Conservation (phyloP, 2,329 filamentous ascomycete species). For the Colletotrichum australisinense region DNA sequence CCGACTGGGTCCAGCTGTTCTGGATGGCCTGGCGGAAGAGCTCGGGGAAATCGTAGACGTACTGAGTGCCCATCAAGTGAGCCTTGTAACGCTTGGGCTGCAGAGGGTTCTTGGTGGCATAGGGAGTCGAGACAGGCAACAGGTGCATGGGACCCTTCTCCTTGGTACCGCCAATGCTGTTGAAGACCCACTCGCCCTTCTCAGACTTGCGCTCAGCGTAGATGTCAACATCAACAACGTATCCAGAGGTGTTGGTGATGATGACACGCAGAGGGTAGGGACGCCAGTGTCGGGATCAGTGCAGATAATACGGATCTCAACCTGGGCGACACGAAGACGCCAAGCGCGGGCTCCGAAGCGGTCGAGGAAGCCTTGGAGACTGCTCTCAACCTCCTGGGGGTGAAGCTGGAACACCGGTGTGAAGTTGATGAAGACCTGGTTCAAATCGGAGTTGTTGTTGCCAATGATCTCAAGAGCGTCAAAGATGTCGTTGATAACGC, state of each 20-base stretch:
- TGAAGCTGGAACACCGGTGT: constrained; percentile 94
- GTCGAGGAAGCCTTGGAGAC: constrained; percentile 93
- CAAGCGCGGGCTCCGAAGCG: constrained; percentile 95
- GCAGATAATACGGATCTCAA: constrained; percentile 98
- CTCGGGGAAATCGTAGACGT: constrained; percentile 99
- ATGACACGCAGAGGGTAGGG: constrained; percentile 92
- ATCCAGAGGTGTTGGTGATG: constrained; percentile 98
- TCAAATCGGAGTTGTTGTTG: constrained; percentile 98
- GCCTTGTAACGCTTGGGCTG: constrained; percentile 99
- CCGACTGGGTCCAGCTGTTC: constrained; percentile 87
- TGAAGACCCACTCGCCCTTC: constrained; percentile 98
- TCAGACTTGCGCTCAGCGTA: constrained; percentile 98
- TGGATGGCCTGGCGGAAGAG: constrained; percentile 98
- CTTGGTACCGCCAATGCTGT: constrained; percentile 93
- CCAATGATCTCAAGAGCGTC: constrained; percentile 98
- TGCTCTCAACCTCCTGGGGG: constrained; percentile 90
- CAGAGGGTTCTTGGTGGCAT: constrained; percentile 97
- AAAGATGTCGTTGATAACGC: constrained; percentile 96
- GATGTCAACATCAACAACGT: constrained; percentile 96
- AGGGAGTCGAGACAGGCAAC: constrained; percentile 89
- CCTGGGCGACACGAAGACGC: constrained; percentile 95
- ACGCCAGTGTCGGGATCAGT: constrained; percentile 87
- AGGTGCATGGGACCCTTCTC: constrained; percentile 97
- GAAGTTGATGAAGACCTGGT: constrained; percentile 99
- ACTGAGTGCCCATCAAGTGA: constrained; percentile 98